phyloP scores from a whole-genome alignment of 169 alveolate genomes.

The Ichthyophthirius multifiliis region DNA sequence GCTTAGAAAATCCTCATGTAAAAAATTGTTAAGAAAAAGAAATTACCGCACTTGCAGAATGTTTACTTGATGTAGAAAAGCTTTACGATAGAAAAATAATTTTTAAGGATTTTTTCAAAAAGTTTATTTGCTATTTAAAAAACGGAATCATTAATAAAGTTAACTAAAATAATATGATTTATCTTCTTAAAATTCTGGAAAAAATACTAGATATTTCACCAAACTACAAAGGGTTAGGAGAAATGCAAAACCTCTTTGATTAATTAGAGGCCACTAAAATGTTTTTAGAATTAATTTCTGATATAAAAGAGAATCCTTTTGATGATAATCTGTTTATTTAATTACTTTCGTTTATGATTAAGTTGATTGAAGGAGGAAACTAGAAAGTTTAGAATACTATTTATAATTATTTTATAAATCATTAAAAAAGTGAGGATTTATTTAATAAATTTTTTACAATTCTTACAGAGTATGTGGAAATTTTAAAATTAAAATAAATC shows the following conservation, averaged over 20 bases:
- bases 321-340: conserved; percentile 20
- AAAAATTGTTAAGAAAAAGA: conserved; percentile 2
- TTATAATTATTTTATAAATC: neutral
- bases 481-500: too few relatives aligned
- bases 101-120: conserved; percentile 23
- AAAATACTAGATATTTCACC: neutral
- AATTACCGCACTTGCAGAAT: conserved; percentile 7
- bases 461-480: too few relatives aligned
- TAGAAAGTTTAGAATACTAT: conserved; percentile 12
- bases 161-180: neutral
- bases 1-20: neutral
- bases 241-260: conserved; percentile 24
- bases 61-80: conserved; percentile 15
- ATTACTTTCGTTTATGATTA: conserved; percentile 6
- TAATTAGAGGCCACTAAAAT: conserved; percentile 23
- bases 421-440: neutral
- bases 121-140: conserved; percentile 7
- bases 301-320: conserved; percentile 22
- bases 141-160: conserved; percentile 23
- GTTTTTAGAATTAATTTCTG: conserved; percentile 18
- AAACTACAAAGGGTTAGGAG: neutral
- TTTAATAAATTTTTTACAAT: conserved; percentile 23
- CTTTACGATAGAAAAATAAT: conserved; percentile 2
- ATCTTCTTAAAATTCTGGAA: conserved; percentile 10
- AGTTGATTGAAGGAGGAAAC: conserved; percentile 10